Conservation (phyloP, 179 eudicot genomes). For the Vitellaria paradoxa region DNA sequence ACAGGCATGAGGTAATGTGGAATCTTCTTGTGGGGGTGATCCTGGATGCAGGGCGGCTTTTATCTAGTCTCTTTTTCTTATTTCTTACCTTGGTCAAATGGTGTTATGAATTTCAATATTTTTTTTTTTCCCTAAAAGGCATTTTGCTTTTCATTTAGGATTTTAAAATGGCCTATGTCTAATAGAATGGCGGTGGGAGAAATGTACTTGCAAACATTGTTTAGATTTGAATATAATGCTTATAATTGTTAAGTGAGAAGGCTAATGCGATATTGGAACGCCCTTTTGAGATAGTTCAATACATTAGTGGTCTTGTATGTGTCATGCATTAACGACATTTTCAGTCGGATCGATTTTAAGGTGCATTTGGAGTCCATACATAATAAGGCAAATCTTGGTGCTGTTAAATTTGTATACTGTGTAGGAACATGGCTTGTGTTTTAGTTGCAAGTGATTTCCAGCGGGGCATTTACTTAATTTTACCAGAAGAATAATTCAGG, state of each 20-base stretch:
- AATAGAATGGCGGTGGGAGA: constrained; percentile 9
- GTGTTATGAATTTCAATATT: background rate
- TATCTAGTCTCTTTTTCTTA: constrained; percentile 34
- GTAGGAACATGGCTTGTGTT: no score
- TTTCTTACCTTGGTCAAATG: no score
- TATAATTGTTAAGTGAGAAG: background rate
- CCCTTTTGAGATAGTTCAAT: background rate
- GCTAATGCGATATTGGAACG: background rate
- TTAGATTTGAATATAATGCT: constrained; percentile 11
- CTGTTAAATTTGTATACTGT: no score
- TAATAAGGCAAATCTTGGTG: no score
- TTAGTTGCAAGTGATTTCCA: no score
- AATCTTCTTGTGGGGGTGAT: constrained; percentile 31
- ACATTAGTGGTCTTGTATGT: background rate
- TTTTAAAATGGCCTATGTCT: constrained; percentile 10
- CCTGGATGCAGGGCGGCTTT: constrained; percentile 59
- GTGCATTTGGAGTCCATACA: background rate
- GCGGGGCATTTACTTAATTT: no score
- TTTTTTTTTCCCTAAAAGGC: background rate
- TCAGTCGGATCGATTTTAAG: background rate
- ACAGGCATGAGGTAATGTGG: constrained; percentile 53
- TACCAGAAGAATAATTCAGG: no score
- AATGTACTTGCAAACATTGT: constrained; percentile 13
- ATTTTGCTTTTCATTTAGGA: constrained; percentile 15
- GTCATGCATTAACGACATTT: background rate